Evolutionary conservation across 805 yeast genomes (phyloP).

Genomic region (Yamadazyma nakazawae): DNA sequence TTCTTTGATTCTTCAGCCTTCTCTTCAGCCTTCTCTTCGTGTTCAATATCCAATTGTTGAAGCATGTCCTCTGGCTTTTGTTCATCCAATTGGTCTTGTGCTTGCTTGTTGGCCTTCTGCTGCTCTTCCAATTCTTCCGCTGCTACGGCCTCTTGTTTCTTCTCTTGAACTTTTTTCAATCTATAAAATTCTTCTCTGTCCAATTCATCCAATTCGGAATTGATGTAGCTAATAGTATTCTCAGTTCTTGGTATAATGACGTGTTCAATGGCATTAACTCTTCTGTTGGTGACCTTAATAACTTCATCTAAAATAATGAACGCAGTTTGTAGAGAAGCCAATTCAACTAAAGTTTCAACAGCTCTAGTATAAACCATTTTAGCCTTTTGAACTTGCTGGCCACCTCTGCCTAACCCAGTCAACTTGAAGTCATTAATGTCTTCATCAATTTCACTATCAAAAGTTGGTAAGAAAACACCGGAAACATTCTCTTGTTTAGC

Average conservation of each 20-base stretch:
- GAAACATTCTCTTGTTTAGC: constrained; percentile 95
- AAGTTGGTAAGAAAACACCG: constrained; percentile 92
- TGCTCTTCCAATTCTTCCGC: constrained; percentile 40
- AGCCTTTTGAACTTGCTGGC: constrained; percentile 95
- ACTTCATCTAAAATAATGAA: constrained; percentile 96
- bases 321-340: constrained; percentile 95
- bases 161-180: constrained; percentile 92
- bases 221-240: constrained; percentile 87
- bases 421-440: constrained; percentile 89
- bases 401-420: constrained; percentile 98
- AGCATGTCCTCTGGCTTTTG: constrained; percentile 25
- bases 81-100: constrained; percentile 15
- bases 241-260: constrained; percentile 97
- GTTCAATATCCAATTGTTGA: constrained; percentile 21
- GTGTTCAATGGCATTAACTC: constrained; percentile 98
- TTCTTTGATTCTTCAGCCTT: constrained; percentile 1
- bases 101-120: constrained; percentile 6
- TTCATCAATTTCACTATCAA: constrained; percentile 80
- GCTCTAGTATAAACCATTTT: constrained; percentile 90
- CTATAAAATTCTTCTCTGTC: constrained; percentile 98
- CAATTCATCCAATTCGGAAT: constrained; percentile 93
- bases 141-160: constrained; percentile 80
- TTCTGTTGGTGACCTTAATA: constrained; percentile 94
- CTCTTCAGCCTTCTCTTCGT: not conserved
- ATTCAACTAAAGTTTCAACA: constrained; percentile 93